Conservation (phyloP, 495 filamentous ascomycete genomes). For the Penicillium turbatum region DNA sequence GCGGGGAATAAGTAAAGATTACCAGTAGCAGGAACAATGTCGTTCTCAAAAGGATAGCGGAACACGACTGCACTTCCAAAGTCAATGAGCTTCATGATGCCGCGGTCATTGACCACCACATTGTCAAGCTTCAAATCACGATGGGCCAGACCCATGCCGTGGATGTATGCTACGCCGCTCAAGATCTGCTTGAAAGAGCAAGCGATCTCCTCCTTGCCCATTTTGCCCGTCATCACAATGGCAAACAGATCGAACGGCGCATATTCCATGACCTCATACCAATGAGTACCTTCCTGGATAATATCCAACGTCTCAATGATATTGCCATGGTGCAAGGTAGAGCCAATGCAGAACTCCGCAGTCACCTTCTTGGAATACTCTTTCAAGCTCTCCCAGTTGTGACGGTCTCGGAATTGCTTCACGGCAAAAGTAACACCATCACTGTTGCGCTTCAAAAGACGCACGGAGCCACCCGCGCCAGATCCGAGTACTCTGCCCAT, state of each 20-base stretch:
- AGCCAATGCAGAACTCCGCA: slow-evolving; percentile 98
- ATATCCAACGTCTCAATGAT: slow-evolving; percentile 98
- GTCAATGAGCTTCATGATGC: slow-evolving; percentile 99
- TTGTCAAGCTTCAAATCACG: slow-evolving; percentile 97
- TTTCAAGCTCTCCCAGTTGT: slow-evolving; percentile 87
- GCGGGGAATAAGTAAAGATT: slow-evolving; percentile 29
- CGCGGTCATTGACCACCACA: slow-evolving; percentile 91
- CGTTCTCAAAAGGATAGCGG: slow-evolving; percentile 93
- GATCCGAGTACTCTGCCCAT: slow-evolving; percentile 90
- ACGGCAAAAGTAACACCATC: slow-evolving; percentile 94
- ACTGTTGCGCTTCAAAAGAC: slow-evolving; percentile 85
- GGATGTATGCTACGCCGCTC: slow-evolving; percentile 93
- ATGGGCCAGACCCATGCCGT: slow-evolving; percentile 93
- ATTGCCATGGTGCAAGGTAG: slow-evolving; percentile 95
- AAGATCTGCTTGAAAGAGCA: slow-evolving; percentile 94
- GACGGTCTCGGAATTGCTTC: slow-evolving; percentile 91
- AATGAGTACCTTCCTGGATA: slow-evolving; percentile 87
- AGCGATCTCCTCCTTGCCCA: slow-evolving; percentile 84
- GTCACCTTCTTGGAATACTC: slow-evolving; percentile 99
- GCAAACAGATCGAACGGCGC: slow-evolving; percentile 97
- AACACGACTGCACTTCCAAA: slow-evolving; percentile 98
- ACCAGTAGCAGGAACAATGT: slow-evolving; percentile 84
- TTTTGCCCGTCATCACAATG: slow-evolving; percentile 98
- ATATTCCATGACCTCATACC: slow-evolving; percentile 99
- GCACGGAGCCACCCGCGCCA: slow-evolving; percentile 91